Percentiles rank a stretch among this genome's conserved stretches.
Evolutionary conservation across 805 yeast genomes (phyloP).

Genomic region (Sugiyamaella boreocaroliniensis): DNA sequence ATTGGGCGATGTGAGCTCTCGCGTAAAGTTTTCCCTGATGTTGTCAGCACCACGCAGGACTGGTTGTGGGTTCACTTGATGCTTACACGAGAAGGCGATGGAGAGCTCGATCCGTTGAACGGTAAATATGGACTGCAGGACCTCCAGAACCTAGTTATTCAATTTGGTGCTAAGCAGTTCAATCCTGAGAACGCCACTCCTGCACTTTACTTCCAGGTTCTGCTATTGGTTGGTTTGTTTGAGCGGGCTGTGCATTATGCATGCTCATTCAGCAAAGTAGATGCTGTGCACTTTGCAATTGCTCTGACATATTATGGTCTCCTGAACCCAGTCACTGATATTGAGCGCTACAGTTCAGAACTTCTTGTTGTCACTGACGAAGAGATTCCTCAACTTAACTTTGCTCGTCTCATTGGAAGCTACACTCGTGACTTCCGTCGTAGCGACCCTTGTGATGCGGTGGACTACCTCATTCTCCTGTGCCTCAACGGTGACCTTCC

Average conservation of each 20-base stretch:
- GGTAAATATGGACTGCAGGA: slow-evolving; percentile 70
- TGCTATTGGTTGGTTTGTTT: slow-evolving; percentile 70
- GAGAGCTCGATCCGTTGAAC: slow-evolving; percentile 42
- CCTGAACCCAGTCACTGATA: slow-evolving; percentile 41
- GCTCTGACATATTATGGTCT: slow-evolving; percentile 70
- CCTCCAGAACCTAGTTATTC: slow-evolving; percentile 62
- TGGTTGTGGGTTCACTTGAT: slow-evolving; percentile 94
- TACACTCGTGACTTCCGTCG: slow-evolving; percentile 78
- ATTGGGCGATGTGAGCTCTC: slow-evolving; percentile 83
- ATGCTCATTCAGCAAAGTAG: slow-evolving; percentile 61
- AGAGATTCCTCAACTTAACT: slow-evolving; percentile 35
- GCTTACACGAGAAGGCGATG: slow-evolving; percentile 55
- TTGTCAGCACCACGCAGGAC: slow-evolving; percentile 79
- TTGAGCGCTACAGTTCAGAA: slow-evolving; percentile 27
- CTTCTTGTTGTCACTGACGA: slow-evolving; percentile 32
- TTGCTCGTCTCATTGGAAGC: slow-evolving; percentile 65
- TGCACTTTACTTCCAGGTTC: slow-evolving; percentile 65
- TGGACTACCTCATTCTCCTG: slow-evolving; percentile 75
- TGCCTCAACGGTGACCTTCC: slow-evolving; percentile 44
- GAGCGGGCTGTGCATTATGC: slow-evolving; percentile 70
- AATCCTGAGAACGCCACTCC: slow-evolving; percentile 52
- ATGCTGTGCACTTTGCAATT: slow-evolving; percentile 84
- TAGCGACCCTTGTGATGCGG: slow-evolving; percentile 84
- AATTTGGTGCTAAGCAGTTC: slow-evolving; percentile 69
- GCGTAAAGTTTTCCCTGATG: slow-evolving; percentile 59